Evolutionary conservation across 202 grass and related monocot species (phyloP).

Genomic region (Schoenoplectus tabernaemontani): DNA sequence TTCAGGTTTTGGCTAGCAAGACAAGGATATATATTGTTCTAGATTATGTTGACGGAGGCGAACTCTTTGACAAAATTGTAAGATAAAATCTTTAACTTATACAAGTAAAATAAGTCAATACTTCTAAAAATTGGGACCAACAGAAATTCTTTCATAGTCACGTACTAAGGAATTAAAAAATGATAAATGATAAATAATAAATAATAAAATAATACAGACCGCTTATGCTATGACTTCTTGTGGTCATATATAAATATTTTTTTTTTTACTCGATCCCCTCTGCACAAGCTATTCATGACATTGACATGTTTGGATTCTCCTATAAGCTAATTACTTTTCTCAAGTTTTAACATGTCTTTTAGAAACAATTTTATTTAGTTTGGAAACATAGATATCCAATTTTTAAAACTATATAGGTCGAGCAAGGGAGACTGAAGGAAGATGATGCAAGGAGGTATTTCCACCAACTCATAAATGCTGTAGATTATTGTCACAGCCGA

Average conservation of each 20-base stretch:
- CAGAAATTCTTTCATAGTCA: background rate
- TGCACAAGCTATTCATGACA: background rate
- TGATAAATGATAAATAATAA: no score
- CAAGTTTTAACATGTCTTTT: background rate
- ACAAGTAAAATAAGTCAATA: background rate
- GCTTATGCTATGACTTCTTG: background rate
- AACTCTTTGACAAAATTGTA: conserved; percentile 97
- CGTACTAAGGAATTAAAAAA: background rate
- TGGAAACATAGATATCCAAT: background rate
- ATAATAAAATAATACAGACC: background rate
- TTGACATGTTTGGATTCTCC: background rate
- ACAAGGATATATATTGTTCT: conserved; percentile 98
- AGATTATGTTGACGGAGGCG: conserved; percentile 93
- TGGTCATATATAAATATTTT: no score
- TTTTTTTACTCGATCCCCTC: background rate
- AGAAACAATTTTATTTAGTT: background rate
- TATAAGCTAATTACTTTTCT: background rate
- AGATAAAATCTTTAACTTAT: conserved; percentile 15
- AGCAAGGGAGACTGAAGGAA: conserved; percentile 58
- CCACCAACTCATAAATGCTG: conserved; percentile 96
- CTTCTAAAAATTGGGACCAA: background rate
- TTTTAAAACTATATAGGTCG: conserved; percentile 38
- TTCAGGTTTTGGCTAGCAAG: conserved; percentile 89
- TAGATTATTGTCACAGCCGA: conserved; percentile 93
- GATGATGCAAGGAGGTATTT: conserved; percentile 91